These are phyloP conservation scores for Gastrolobium villosum DNA, from an alignment of 306 rosid genomes.

Conservation along the genomic window DNA sequence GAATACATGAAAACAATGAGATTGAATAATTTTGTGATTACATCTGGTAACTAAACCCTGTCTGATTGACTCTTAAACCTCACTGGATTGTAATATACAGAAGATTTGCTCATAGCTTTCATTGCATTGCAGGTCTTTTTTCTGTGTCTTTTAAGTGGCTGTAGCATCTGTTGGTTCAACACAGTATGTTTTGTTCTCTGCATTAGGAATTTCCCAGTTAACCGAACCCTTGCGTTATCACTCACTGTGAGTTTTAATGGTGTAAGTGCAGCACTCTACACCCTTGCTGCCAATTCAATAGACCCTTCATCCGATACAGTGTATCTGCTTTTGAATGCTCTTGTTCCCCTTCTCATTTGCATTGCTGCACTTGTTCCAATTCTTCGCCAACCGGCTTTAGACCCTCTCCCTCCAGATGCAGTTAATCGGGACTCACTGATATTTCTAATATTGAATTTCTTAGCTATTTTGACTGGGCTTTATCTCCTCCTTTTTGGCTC, in stretches of 20 bases:
- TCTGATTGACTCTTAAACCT: constrained; percentile 17
- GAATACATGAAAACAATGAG: constrained; percentile 26
- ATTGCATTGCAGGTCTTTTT: constrained; percentile 71
- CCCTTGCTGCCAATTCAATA: constrained; percentile 81
- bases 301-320: constrained; percentile 66
- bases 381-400: constrained; percentile 76
- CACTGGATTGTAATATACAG: not conserved
- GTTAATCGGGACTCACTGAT: constrained; percentile 74
- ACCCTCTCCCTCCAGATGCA: constrained; percentile 70
- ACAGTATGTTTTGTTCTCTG: constrained; percentile 95
- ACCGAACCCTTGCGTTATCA: constrained; percentile 84
- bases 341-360: constrained; percentile 77
- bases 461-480: constrained; percentile 80
- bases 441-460: constrained; percentile 73
- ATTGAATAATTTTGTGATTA: constrained; percentile 15
- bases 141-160: constrained; percentile 80
- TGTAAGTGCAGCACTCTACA: constrained; percentile 91
- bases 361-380: constrained; percentile 68
- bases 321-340: constrained; percentile 83
- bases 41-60: constrained; percentile 22
- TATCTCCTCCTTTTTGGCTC: constrained; percentile 84
- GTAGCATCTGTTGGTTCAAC: constrained; percentile 99
- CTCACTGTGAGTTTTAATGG: constrained; percentile 96
- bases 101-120: constrained; percentile 7
- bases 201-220: constrained; percentile 82